phyloP scores from a whole-genome alignment of 306 rosid species.

The Corylus avellana region DNA sequence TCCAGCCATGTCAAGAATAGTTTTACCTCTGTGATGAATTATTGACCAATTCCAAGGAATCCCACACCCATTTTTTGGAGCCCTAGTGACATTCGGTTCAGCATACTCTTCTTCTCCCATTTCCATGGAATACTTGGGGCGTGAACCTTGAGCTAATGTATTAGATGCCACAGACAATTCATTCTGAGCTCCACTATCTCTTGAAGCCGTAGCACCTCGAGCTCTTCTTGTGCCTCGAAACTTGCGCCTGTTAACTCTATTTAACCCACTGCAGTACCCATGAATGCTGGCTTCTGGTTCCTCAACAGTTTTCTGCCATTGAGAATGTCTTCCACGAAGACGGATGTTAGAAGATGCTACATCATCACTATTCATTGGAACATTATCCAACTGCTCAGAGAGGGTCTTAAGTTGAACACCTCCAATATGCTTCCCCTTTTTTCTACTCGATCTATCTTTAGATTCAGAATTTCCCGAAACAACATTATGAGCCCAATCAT shows the following conservation, averaged over 20 bases:
- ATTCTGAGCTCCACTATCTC: slow-evolving; percentile 74
- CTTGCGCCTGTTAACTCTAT: slow-evolving; percentile 71
- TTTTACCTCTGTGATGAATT: slow-evolving; percentile 90
- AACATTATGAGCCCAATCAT: slow-evolving; percentile 51
- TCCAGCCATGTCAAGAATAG: slow-evolving; percentile 92
- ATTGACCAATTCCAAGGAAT: slow-evolving; percentile 99
- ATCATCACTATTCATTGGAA: slow-evolving; percentile 77
- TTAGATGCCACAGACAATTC: slow-evolving; percentile 95
- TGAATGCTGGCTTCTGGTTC: slow-evolving; percentile 62
- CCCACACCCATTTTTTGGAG: slow-evolving; percentile 93
- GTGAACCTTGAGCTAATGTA: slow-evolving; percentile 62
- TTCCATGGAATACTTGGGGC: slow-evolving; percentile 59
- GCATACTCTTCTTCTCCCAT: slow-evolving; percentile 54
- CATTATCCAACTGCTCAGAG: slow-evolving; percentile 68
- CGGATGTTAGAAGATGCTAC: slow-evolving; percentile 73
- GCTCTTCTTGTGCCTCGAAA: slow-evolving; percentile 72
- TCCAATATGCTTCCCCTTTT: slow-evolving; percentile 65
- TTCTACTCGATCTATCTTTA: slow-evolving; percentile 61
- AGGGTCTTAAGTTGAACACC: slow-evolving; percentile 67
- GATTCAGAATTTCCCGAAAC: slow-evolving; percentile 67
- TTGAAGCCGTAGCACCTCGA: slow-evolving; percentile 58
- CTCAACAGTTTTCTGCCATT: slow-evolving; percentile 53
- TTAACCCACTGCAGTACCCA: slow-evolving; percentile 58
- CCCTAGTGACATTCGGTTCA: slow-evolving; percentile 69
- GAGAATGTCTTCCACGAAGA: slow-evolving; percentile 52